Conservation (phyloP, 371 early-diverging fungal genomes). For the Zopfochytrium polystomum region DNA sequence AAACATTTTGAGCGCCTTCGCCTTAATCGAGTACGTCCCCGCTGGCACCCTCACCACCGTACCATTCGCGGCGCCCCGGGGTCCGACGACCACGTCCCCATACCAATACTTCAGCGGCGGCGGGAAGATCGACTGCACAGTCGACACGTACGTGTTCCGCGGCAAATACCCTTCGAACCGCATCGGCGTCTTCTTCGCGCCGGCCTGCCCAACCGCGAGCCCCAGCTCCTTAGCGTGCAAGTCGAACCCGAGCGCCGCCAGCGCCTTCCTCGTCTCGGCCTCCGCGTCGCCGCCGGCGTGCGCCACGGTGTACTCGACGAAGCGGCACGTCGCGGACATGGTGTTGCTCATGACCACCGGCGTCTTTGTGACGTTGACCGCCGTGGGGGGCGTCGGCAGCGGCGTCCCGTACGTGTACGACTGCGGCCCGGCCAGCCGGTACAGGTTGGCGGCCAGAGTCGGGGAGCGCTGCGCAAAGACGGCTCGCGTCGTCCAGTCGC, state of each 20-base stretch:
- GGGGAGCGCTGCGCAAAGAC: slow-evolving; percentile 9
- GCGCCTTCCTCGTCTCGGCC: too few species aligned
- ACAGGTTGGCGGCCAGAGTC: not conserved
- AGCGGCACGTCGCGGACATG: not conserved
- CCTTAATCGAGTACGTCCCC: slow-evolving; percentile 23
- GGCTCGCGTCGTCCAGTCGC: not conserved
- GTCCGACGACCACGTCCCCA: not conserved
- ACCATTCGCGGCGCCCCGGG: not conserved
- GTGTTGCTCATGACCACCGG: not conserved
- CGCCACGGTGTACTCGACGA: not conserved
- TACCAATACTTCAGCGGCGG: not conserved
- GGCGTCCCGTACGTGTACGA: not conserved
- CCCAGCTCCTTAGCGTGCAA: too few species aligned
- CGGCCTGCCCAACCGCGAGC: too few species aligned
- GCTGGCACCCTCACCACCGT: slow-evolving; percentile 7
- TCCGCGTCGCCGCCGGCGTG: not conserved
- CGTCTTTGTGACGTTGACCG: not conserved
- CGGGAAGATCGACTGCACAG: too few species aligned
- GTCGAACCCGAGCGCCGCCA: too few species aligned
- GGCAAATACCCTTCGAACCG: not conserved
- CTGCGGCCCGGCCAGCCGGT: not conserved
- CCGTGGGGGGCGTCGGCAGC: not conserved
- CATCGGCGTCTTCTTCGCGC: too few species aligned
- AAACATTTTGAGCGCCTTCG: slow-evolving; percentile 26
- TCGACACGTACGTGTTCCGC: not conserved